Evolutionary conservation across 192 early-diverging fungal genomes (phyloP).

Genomic region (Piromyces sp.): DNA sequence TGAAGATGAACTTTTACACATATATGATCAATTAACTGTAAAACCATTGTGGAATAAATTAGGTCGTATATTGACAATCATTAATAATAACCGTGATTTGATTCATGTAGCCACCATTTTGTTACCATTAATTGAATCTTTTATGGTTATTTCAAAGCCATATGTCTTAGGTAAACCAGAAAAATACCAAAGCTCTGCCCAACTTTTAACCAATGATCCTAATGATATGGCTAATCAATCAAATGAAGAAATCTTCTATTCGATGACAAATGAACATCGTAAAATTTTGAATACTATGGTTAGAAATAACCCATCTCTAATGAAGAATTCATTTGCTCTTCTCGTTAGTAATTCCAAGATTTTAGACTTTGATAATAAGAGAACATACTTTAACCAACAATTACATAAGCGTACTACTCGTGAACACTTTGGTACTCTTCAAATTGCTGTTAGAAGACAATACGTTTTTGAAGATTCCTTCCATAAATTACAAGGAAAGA

Average conservation of each 20-base stretch:
- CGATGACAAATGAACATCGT: constrained; percentile 68
- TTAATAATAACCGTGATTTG: constrained; percentile 60
- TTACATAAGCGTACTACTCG: constrained; percentile 65
- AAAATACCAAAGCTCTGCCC: constrained; percentile 8
- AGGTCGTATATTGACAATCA: constrained; percentile 50
- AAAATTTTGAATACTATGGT: constrained; percentile 96
- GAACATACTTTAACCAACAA: constrained; percentile 90
- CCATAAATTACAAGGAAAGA: constrained; percentile 74
- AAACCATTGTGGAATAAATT: constrained; percentile 55
- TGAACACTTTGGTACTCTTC: constrained; percentile 50
- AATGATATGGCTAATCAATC: constrained; percentile 8
- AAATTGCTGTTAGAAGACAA: constrained; percentile 78
- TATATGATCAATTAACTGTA: constrained; percentile 23
- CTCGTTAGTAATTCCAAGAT: constrained; percentile 94
- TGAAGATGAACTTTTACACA: constrained; percentile 8
- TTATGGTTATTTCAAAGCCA: constrained; percentile 94
- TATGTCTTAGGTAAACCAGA: constrained; percentile 33
- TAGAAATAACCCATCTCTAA: constrained; percentile 82
- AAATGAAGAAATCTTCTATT: constrained; percentile 59
- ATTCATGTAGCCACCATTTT: constrained; percentile 81
- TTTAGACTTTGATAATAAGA: constrained; percentile 98
- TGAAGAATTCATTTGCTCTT: constrained; percentile 91
- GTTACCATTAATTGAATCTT: constrained; percentile 85
- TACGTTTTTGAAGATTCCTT: constrained; percentile 95
- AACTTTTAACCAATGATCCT: background rate